Base-by-base conservation (phyloP, 257 asterid genomes). In the Agastache rugosa region DNA sequence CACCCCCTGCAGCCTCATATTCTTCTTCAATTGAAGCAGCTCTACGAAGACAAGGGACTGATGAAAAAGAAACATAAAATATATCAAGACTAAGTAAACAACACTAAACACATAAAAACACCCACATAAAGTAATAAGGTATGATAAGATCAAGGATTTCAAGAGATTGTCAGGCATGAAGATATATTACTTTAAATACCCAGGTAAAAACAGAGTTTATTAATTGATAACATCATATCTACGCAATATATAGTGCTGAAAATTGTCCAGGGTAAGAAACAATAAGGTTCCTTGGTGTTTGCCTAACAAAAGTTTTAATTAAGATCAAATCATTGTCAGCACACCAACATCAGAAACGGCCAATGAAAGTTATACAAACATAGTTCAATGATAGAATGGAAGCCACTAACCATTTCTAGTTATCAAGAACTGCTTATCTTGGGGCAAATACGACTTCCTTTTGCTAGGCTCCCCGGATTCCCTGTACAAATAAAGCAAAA, bases 1-100 rank as follows among this genome's bases (percentile, higher is more conserved):
- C 99, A 81, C 98, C 99, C 64, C 97, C 98, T 54, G 96, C 94
- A 74, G 96, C 99, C 76, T 92, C 99, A 73, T 95, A 92, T 75
- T 95, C 99, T 85, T 95, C 98, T 81, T 84, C 98, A 25, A 95
- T 72, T 23, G 98, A 90, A 77, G 98, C 91, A 61, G 99, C 99
- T 83, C 98, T 89, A 31, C 97, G 89, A 34, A 92, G 84, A 81
- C 99, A 95, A 17, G 99, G 99, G 58, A 92, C 99, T 95, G 82
- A 76, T 53, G 61, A 25, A 65, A 48, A 75, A 54, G 54, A 78
- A 72, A 71, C 58, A 66, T 37, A 45, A 66, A 34, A 61, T 61
- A 53, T 17, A 37, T 31, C 69, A 75, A 45, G 41, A 62, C 55
- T n/a, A 39, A 47, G 55, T 12, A 23, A 76, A 27, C 20, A 17